Conservation (phyloP, 2,329 filamentous ascomycete genomes). For the Aspergillus viridinutans region DNA sequence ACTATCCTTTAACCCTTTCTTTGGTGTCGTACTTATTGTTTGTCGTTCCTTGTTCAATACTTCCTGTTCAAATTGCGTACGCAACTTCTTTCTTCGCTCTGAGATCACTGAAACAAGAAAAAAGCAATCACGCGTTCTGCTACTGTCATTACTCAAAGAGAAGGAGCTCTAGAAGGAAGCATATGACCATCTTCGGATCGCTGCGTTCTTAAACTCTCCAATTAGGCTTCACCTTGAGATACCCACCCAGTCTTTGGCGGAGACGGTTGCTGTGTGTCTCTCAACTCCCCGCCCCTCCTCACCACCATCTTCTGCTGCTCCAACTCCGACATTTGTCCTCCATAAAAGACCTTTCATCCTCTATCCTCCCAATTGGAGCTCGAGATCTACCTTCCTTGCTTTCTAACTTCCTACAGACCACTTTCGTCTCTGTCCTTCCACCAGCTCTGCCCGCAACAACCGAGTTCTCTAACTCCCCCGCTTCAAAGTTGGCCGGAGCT, state of each 20-base stretch:
- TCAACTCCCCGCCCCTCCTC: constrained; percentile 8
- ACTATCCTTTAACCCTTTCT: background rate
- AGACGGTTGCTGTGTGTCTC: constrained; percentile 4
- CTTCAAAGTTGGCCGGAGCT: constrained; percentile 24
- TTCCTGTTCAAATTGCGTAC: background rate
- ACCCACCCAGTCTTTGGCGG: constrained; percentile 21
- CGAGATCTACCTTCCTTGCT: constrained; percentile 37
- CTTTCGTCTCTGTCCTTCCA: constrained; percentile 52
- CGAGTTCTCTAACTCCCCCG: constrained; percentile 43
- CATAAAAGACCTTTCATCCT: background rate
- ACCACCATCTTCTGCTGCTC: constrained; percentile 2
- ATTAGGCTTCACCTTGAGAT: constrained; percentile 21
- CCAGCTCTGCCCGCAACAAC: constrained; percentile 61
- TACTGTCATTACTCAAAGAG: background rate
- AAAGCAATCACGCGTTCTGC: constrained; percentile 1
- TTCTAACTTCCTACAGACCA: constrained; percentile 62
- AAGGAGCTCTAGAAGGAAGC: constrained; percentile 1
- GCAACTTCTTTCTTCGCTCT: background rate
- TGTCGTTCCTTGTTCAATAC: background rate
- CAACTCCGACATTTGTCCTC: background rate
- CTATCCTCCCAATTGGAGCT: background rate
- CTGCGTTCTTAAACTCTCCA: constrained; percentile 15
- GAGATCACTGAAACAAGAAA: background rate
- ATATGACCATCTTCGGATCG: constrained; percentile 13
- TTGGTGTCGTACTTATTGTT: background rate